Evolutionary conservation across 768 basidiomycete species (phyloP), one percentile per base, ranked within the genome.

Genomic region (Sutorius australiensis): DNA sequence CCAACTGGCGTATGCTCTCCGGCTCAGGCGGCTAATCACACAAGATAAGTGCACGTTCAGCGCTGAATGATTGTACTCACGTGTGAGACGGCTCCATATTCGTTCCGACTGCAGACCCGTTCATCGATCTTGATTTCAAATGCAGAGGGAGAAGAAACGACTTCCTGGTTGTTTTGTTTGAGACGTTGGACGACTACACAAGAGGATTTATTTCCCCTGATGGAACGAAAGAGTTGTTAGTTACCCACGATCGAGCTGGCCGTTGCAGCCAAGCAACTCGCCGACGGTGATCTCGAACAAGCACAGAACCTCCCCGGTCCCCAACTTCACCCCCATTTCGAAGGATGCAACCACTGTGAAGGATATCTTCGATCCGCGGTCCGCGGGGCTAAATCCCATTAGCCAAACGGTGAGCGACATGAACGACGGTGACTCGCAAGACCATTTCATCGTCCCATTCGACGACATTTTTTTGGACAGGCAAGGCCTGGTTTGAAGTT

Each of bases 331-430:
- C 11, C 34, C 46, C n/a, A 51, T 11, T 10, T 58, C 54, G 19
- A 45, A 58, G 5, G 57, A 56, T 11, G 54, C 57, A 32, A 28
- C 12, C 3, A 51, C 17, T 2, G 41, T 34, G 41, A 58, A 16
- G 2, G 5, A 17, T 27, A 55, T 19, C 30, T 12, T 41, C 4
- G 14, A 32, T 40, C 33, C 36, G 17, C 10, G 3, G 24, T 55
- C 21, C 1, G 27, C 30, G 5, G 56, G 30, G 9, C 56, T 55
- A 14, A 3, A 21, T 19, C 8, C 6, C 47, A 17, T 39, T 37
- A 6, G 10, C 16, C 7, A 43, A 31, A 45, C 2, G 24, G 24
- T 24, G 24, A 24, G 24, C 24, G 24, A 24, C 24, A 24, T 4
- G 24, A 24, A 24, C 24, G 24, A 24, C 24, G 24, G 28, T 37